Conservation (phyloP, 768 basidiomycete species). For the Psilocybe sp. region DNA sequence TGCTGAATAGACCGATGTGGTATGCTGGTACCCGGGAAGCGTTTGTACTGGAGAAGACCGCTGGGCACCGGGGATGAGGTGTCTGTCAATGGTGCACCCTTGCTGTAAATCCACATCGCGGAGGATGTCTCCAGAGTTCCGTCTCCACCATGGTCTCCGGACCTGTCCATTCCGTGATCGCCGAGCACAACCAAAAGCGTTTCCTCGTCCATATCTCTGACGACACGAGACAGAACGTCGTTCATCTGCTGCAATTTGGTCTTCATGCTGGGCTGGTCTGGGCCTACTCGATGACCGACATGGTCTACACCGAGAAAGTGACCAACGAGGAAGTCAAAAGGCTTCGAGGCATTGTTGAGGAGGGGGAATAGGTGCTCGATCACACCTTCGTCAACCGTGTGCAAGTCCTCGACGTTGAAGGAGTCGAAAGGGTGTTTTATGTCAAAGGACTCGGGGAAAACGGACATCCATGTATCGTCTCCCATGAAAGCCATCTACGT, state of each 20-base stretch:
- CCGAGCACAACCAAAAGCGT: constrained; percentile 90
- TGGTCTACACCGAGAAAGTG: constrained; percentile 97
- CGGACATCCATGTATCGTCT: constrained; percentile 93
- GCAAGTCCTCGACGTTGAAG: constrained; percentile 97
- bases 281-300: constrained; percentile 91
- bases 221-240: constrained; percentile 66
- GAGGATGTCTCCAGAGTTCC: constrained; percentile 80
- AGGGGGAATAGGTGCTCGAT: constrained; percentile 80
- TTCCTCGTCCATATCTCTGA: constrained; percentile 75
- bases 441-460: constrained; percentile 78
- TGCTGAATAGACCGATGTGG: constrained; percentile 77
- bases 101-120: constrained; percentile 91
- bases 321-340: constrained; percentile 88
- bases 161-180: constrained; percentile 95
- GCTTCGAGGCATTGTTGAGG: constrained; percentile 44
- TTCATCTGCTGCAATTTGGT: constrained; percentile 90
- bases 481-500: constrained; percentile 83
- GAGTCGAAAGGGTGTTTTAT: constrained; percentile 85
- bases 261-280: constrained; percentile 83
- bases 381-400: constrained; percentile 93
- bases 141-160: constrained; percentile 96
- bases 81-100: constrained; percentile 49
- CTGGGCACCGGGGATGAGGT: constrained; percentile 37
- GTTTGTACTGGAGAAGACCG: constrained; percentile 48
- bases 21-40: constrained; percentile 56